Evolutionary conservation across 2,329 filamentous ascomycete species (phyloP).

Genomic region (Colletotrichum karsti): DNA sequence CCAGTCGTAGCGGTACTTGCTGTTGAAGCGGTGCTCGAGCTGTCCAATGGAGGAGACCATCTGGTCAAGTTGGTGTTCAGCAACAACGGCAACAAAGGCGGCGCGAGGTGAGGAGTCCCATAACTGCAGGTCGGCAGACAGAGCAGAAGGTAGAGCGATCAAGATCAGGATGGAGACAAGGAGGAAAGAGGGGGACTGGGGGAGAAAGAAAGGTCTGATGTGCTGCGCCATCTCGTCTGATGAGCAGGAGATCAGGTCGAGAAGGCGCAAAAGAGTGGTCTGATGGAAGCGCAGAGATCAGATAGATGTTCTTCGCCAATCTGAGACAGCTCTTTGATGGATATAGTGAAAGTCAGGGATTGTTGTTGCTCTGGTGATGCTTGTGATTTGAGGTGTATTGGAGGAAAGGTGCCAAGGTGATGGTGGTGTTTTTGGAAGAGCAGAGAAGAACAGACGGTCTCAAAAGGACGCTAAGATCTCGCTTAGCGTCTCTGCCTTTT

Average conservation of each 20-base stretch:
- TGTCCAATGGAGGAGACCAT: conserved; percentile 77
- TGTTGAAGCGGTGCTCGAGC: conserved; percentile 69
- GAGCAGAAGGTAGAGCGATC: background rate
- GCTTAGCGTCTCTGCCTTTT: background rate
- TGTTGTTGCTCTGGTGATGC: background rate
- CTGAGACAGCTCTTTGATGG: background rate
- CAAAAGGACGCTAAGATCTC: background rate
- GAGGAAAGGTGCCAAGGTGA: background rate
- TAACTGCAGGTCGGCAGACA: conserved; percentile 3
- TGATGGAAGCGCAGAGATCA: background rate
- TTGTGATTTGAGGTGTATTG: background rate
- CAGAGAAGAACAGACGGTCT: background rate
- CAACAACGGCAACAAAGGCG: conserved; percentile 72
- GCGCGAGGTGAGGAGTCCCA: conserved; percentile 38
- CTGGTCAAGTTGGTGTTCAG: conserved; percentile 74
- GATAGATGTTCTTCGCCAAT: background rate
- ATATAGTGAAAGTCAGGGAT: background rate
- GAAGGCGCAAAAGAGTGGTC: background rate
- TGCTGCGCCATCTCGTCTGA: background rate
- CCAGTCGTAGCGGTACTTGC: conserved; percentile 86
- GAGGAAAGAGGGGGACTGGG: background rate
- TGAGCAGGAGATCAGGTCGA: background rate
- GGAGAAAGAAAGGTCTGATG: background rate
- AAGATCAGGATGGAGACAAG: background rate
- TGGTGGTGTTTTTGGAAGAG: too few species aligned